Evolutionary conservation across 1,284 basidiomycete genomes (phyloP).

Genomic region (Bondarzewia mesenterica): DNA sequence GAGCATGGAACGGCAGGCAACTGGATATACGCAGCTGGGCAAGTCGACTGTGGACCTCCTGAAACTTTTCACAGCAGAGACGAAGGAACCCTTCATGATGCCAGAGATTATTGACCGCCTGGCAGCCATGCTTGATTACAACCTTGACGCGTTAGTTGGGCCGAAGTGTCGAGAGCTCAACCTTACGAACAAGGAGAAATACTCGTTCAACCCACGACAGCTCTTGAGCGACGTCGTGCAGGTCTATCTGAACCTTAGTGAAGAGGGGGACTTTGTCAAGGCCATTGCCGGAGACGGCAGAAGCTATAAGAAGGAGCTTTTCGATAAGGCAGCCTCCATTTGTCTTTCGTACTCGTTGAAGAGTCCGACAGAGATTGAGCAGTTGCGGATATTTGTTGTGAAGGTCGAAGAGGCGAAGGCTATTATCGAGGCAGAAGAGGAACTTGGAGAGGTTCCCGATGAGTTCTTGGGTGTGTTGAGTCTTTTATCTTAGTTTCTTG

Average conservation of each 20-base stretch:
- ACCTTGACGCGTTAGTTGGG: constrained; percentile 85
- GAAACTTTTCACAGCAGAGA: constrained; percentile 88
- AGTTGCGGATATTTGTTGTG: constrained; percentile 64
- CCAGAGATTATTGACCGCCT: constrained; percentile 94
- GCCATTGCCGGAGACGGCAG: constrained; percentile 92
- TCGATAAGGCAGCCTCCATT: constrained; percentile 74
- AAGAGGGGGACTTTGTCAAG: constrained; percentile 73
- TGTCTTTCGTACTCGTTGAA: constrained; percentile 67
- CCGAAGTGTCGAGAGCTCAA: constrained; percentile 79
- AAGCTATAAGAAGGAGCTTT: constrained; percentile 82
- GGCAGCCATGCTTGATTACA: constrained; percentile 97
- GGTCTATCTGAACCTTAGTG: constrained; percentile 86
- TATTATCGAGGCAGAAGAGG: constrained; percentile 81
- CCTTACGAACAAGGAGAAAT: constrained; percentile 84
- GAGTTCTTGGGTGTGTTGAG: constrained; percentile 77
- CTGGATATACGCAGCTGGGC: constrained; percentile 81
- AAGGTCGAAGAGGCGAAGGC: constrained; percentile 82
- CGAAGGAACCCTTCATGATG: constrained; percentile 90
- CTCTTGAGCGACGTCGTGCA: constrained; percentile 86
- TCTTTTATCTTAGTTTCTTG: constrained; percentile 9
- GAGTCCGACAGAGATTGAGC: constrained; percentile 73
- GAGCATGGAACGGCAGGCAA: constrained; percentile 75
- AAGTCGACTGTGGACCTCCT: constrained; percentile 85
- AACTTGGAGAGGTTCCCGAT: constrained; percentile 90
- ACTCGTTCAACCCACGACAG: constrained; percentile 81